phyloP scores from a whole-genome alignment of 2,329 filamentous ascomycete genomes.

The Pseudocercospora macadamiae region DNA sequence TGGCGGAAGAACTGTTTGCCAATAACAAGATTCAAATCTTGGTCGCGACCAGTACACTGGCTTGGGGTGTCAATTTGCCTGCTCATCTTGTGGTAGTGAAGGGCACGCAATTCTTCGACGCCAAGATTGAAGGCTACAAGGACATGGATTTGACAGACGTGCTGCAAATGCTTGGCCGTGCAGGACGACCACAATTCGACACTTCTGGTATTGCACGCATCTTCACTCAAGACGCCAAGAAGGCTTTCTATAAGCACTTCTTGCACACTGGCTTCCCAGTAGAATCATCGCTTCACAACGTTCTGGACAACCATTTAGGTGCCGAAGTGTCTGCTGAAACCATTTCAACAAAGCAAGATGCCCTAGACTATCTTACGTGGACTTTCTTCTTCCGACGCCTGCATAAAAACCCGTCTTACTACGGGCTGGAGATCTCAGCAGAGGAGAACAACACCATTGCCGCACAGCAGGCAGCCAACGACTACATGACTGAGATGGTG shows the following conservation, averaged over 20 bases:
- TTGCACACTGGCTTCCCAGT: constrained; percentile 97
- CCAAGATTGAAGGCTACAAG: constrained; percentile 95
- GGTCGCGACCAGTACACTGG: constrained; percentile 91
- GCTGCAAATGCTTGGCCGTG: constrained; percentile 94
- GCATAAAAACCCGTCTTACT: constrained; percentile 98
- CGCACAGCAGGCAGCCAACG: constrained; percentile 85
- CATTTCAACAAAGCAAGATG: constrained; percentile 92
- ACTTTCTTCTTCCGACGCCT: constrained; percentile 98
- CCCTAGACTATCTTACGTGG: constrained; percentile 96
- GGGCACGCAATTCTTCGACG: constrained; percentile 96
- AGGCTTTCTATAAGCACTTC: constrained; percentile 99
- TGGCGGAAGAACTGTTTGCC: constrained; percentile 91
- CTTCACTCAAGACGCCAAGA: constrained; percentile 96
- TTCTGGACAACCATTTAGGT: constrained; percentile 93
- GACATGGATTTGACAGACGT: constrained; percentile 99
- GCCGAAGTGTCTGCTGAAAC: constrained; percentile 94
- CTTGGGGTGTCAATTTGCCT: constrained; percentile 97
- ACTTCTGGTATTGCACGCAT: constrained; percentile 94
- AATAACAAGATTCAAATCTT: constrained; percentile 98
- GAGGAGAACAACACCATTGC: constrained; percentile 88
- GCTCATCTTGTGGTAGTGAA: constrained; percentile 97
- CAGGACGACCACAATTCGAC: constrained; percentile 94
- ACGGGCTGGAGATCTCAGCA: constrained; percentile 88
- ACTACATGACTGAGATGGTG: constrained; percentile 93
- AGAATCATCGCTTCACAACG: constrained; percentile 93